phyloP scores from a whole-genome alignment of 2,329 filamentous ascomycete species.

The Clarireedia sp. region DNA sequence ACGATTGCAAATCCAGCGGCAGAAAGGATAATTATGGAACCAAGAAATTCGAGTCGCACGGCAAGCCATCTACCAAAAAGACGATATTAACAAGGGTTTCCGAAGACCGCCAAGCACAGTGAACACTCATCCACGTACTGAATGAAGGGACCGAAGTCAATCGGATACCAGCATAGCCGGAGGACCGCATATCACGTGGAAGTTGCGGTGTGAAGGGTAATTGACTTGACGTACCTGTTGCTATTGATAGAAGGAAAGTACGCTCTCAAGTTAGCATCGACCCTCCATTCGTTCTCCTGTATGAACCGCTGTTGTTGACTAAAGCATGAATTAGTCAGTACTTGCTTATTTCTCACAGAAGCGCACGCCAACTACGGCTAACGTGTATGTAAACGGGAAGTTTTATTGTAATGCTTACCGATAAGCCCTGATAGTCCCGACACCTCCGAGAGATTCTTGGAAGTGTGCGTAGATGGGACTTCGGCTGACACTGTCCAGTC shows the following conservation, averaged over 20 bases:
- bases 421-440: constrained; percentile 93
- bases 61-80: constrained; percentile 71
- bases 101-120: background rate
- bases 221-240: constrained; percentile 22
- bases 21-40: constrained; percentile 83
- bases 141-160: background rate
- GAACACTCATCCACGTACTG: background rate
- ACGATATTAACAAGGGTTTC: constrained; percentile 2
- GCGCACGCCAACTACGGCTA: too few species aligned
- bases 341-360: background rate
- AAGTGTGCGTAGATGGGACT: constrained; percentile 98
- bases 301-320: constrained; percentile 75
- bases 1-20: constrained; percentile 77
- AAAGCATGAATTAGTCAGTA: constrained; percentile 1
- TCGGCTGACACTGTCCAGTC: constrained; percentile 87
- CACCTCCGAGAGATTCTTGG: constrained; percentile 89
- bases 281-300: constrained; percentile 92
- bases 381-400: background rate
- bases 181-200: background rate
- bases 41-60: constrained; percentile 89
- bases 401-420: constrained; percentile 32
- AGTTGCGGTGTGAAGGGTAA: background rate
- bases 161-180: background rate
- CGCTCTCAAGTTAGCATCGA: constrained; percentile 87
- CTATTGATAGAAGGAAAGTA: constrained; percentile 96